Base-by-base conservation (phyloP, 805 yeast genomes). In the Sungouiozyma ichnusensis region DNA sequence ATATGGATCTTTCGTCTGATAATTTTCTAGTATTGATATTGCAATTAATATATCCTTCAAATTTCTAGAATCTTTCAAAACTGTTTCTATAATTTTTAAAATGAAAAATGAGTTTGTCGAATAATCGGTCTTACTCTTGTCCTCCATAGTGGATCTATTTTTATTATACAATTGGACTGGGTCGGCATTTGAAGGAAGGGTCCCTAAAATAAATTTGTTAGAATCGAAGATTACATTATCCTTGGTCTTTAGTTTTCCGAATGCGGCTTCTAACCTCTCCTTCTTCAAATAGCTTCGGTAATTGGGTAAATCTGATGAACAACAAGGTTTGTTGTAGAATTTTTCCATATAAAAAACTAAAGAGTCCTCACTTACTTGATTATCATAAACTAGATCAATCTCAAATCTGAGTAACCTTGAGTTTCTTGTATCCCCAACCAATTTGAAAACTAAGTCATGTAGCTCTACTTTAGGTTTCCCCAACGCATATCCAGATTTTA, bases 71-170 rank as follows among this genome's bases (percentile, higher is more conserved):
- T 49, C 48, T 6, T 32, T 3, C 31, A 61, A 56, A 14, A 64
- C 42, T 1, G 62, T 59, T 53, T 71, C 61, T 0, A 78, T 69
- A 1, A 79, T 73, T 38, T 80, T 59, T 4, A 86, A 56, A 8
- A 84, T 58, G 37, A 84, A 72, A 42, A 80, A 85, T 46, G 81
- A 78, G 5, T 82, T 84, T 2, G 76, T 57, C 47, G 79, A 81
- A 56, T 81, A 82, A 55, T 87, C 95, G 34, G 81, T 81, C 42
- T 68, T 71, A 38, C 68, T 64, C 53, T 75, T 74, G 4, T 48
- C 48, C 20, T 53, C 38, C 37, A 72, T 59, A 32, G 67, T 55
- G 15, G 52, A 57, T 44, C 60, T 64, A 42, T 70, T 67, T 14
- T 56, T 48, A 14, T 63, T 59, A 54, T 71, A 80, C 20, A 63